Evolutionary conservation across 345 rosid species (phyloP).

Genomic region (Chamaenerion angustifolium): DNA sequence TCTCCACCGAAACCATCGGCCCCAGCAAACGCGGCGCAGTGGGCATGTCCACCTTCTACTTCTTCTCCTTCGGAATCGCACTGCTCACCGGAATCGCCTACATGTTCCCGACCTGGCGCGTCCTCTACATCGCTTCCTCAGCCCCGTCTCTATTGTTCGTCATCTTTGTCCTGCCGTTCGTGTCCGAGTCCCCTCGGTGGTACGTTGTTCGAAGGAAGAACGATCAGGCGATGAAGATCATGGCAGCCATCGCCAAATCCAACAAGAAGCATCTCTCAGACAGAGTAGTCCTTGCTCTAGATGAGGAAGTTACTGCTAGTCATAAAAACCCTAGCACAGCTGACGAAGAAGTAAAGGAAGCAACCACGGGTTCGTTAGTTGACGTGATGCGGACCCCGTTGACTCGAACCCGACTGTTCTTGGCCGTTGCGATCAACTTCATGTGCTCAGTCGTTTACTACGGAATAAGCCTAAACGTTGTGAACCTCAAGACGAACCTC

Average conservation of each 20-base stretch:
- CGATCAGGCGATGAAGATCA: conserved; percentile 55
- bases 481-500: conserved; percentile 74
- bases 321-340: not conserved
- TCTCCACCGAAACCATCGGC: conserved; percentile 79
- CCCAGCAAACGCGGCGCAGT: conserved; percentile 73
- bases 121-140: conserved; percentile 58
- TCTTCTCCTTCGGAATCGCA: conserved; percentile 72
- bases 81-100: conserved; percentile 58
- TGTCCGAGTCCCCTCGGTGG: conserved; percentile 89
- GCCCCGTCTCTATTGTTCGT: conserved; percentile 67
- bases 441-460: conserved; percentile 67
- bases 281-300: conserved; percentile 47
- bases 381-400: conserved; percentile 56
- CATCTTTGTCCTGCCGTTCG: conserved; percentile 47
- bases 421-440: conserved; percentile 53
- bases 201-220: conserved; percentile 65
- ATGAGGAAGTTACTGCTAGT: conserved; percentile 33
- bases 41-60: conserved; percentile 97
- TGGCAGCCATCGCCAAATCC: conserved; percentile 46
- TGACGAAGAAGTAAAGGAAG: conserved; percentile 17
- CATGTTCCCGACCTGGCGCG: conserved; percentile 56
- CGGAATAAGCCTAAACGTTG: conserved; percentile 77
- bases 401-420: conserved; percentile 41
- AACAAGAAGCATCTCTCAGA: conserved; percentile 36
- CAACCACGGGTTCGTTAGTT: conserved; percentile 37